A percentile compares a stretch with the other conserved stretches of the same genome.
These are phyloP conservation scores for Haplographium delicatum DNA, from an alignment of 495 filamentous ascomycete species.

Conservation along the genomic window DNA sequence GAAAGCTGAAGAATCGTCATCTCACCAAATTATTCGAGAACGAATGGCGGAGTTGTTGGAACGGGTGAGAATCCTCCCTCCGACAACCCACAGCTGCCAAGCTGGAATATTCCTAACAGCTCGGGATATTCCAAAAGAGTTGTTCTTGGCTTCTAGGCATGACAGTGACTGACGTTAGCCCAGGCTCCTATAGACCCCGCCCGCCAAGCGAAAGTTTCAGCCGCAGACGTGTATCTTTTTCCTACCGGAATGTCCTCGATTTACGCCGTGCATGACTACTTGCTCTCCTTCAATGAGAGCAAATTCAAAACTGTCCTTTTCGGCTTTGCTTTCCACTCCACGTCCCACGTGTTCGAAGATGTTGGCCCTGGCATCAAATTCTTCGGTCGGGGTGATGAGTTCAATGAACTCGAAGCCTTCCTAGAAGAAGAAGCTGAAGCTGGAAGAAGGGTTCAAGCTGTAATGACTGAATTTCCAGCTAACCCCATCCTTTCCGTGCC, in stretches of 20 bases:
- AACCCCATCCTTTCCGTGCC: constrained; percentile 29
- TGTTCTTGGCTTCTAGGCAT: no score
- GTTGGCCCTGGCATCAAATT: constrained; percentile 24
- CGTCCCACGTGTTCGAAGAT: constrained; percentile 25
- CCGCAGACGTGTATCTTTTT: constrained; percentile 33
- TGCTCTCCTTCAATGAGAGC: constrained; percentile 8
- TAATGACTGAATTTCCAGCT: constrained; percentile 31
- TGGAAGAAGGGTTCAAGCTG: constrained; percentile 23
- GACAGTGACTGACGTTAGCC: neutral
- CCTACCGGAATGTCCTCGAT: constrained; percentile 32
- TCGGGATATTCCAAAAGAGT: no score
- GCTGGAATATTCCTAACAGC: no score
- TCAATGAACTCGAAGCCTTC: constrained; percentile 22
- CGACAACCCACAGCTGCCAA: no score
- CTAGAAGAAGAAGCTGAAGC: constrained; percentile 18
- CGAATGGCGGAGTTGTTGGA: constrained; percentile 32
- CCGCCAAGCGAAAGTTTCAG: constrained; percentile 8
- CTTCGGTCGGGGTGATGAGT: constrained; percentile 21
- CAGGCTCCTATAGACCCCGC: constrained; percentile 19
- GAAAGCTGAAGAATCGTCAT: constrained; percentile 22
- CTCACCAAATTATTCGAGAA: constrained; percentile 27
- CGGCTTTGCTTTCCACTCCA: constrained; percentile 28
- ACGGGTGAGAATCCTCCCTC: constrained; percentile 9
- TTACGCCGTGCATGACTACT: constrained; percentile 20
- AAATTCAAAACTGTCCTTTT: constrained; percentile 23